Percentiles rank a stretch among this genome's conserved stretches.
phyloP scores from a whole-genome alignment of 257 asterid species.

The Prunella vulgaris region DNA sequence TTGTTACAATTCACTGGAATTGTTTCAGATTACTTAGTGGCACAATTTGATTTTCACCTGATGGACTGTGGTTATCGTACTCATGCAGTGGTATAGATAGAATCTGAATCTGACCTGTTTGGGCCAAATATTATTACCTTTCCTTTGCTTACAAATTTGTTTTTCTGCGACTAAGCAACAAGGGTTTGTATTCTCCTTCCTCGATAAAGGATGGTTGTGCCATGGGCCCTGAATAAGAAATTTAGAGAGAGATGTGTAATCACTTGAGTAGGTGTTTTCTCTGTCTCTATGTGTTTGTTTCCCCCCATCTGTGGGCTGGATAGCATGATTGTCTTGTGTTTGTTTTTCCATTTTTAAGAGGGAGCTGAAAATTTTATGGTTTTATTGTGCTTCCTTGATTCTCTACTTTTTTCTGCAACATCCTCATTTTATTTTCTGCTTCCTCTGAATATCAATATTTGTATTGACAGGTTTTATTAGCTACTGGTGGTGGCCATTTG shows the following conservation, averaged over 20 bases:
- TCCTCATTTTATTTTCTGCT: slow-evolving; percentile 10
- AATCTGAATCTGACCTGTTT: not conserved
- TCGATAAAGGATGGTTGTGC: not conserved
- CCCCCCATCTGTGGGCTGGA: not conserved
- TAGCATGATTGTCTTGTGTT: not conserved
- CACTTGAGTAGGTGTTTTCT: not conserved
- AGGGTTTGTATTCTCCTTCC: not conserved
- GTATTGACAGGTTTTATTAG: slow-evolving; percentile 72
- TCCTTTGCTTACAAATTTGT: not conserved
- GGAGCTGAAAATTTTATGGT: not conserved
- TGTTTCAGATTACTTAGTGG: not conserved
- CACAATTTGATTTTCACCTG: not conserved
- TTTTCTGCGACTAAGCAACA: not conserved
- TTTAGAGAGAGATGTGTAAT: not conserved
- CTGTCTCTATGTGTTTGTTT: not conserved
- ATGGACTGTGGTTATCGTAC: not conserved
- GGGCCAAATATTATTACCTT: not conserved
- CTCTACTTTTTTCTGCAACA: slow-evolving; percentile 1
- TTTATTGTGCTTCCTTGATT: slow-evolving; percentile 6
- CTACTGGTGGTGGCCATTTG: slow-evolving; percentile 96
- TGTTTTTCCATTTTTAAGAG: not conserved
- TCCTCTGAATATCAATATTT: slow-evolving; percentile 18
- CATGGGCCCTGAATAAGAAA: not conserved
- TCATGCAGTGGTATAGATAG: not conserved
- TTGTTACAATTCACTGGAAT: not conserved